Base-by-base conservation (phyloP, 2,329 filamentous ascomycete species). In the Tolypocladium capitatum region DNA sequence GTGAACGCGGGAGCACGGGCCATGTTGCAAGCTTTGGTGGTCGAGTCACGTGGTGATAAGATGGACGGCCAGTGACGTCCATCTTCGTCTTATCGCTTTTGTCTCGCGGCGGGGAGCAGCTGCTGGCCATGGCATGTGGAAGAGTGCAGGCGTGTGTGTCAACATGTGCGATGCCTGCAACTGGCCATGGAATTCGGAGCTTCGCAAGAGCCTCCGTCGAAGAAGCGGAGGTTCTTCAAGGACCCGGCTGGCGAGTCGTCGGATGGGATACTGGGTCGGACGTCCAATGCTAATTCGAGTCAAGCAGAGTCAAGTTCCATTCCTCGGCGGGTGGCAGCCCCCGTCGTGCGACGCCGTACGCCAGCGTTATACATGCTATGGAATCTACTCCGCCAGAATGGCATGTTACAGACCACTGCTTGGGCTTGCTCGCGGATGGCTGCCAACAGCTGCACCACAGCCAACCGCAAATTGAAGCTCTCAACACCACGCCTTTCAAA, bases 321-420 rank as follows among this genome's bases (percentile, higher is more conserved):
- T 6, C 49, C 48, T 1, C 42, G 32, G 28, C 54, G 45, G 24
- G 43, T 56, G 6, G 18, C 48, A 21, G 40, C 50, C 7, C 34
- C 53, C n/a, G 47, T 18, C 9, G 31, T 51, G 11, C 49, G 52
- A 33, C 54, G 52, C 24, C 56, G 51, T 5, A 66, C 69, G 47
- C 68, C 71, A 0, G 58, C 62, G 3, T 63, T 59, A 58, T 98
- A 97, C 58, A 78, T 97, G n/a, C n/a, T n/a, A n/a, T n/a, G n/a
- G n/a, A n/a, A n/a, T n/a, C n/a, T n/a, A n/a, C n/a, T n/a, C n/a
- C n/a, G n/a, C n/a, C n/a, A n/a, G n/a, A n/a, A n/a, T n/a, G n/a
- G n/a, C n/a, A n/a, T n/a, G n/a, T n/a, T n/a, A n/a, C n/a, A n/a
- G n/a, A n/a, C n/a, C n/a, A n/a, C n/a, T n/a, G n/a, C n/a, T n/a